These are phyloP conservation scores for Yarrowia galli DNA, from an alignment of 1,139 yeast species.

Conservation along the genomic window DNA sequence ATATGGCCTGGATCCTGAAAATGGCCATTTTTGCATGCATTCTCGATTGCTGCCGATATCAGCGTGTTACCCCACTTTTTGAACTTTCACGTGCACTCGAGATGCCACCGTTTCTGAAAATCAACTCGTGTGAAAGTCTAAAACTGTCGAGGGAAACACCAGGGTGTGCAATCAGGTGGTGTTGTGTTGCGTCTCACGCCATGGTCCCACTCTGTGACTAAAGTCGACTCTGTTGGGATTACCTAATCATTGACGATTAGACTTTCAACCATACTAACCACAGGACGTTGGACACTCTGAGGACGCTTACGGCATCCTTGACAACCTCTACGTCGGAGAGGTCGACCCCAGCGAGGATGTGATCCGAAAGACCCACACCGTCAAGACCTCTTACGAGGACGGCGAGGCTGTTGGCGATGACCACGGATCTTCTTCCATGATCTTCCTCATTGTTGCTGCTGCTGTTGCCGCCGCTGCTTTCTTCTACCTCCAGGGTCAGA, in stretches of 20 bases:
- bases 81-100: constrained; percentile 26
- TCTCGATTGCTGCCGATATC: constrained; percentile 40
- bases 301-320: constrained; percentile 83
- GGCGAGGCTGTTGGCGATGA: constrained; percentile 42
- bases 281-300: constrained; percentile 95
- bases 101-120: constrained; percentile 3
- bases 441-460: constrained; percentile 60
- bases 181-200: too few species aligned
- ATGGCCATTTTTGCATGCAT: not conserved
- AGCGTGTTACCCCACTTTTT: constrained; percentile 1
- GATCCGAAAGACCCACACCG: constrained; percentile 39
- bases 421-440: constrained; percentile 47
- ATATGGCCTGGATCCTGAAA: not conserved
- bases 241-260: not conserved
- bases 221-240: too few species aligned
- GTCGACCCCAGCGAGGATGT: constrained; percentile 55
- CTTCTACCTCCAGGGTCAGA: constrained; percentile 53
- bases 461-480: constrained; percentile 66
- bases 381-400: constrained; percentile 40
- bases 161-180: constrained; percentile 5
- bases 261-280: constrained; percentile 40
- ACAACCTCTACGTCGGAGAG: constrained; percentile 72
- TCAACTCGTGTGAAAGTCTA: constrained; percentile 9
- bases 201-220: too few species aligned
- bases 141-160: not conserved